Percentiles rank a stretch among this genome's conserved stretches.
Evolutionary conservation across 805 yeast species (phyloP).

Genomic region (Teunomyces tritomae): DNA sequence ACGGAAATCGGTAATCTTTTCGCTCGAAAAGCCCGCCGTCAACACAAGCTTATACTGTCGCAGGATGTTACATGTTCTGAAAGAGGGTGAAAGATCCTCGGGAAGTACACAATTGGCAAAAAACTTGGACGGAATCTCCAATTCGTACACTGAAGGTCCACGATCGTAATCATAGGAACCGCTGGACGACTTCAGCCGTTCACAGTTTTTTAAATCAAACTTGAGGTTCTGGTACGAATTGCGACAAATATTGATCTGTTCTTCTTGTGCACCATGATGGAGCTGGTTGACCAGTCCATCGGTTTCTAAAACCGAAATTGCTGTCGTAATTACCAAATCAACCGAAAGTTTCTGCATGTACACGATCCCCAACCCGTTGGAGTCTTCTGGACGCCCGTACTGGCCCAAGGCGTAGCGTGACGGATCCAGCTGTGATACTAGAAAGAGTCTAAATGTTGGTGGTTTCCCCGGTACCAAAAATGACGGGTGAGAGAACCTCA

Average conservation of each 20-base stretch:
- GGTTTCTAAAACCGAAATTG: constrained; percentile 16
- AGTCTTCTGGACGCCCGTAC: constrained; percentile 35
- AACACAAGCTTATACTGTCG: constrained; percentile 42
- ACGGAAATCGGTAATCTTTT: constrained; percentile 19
- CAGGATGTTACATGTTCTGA: constrained; percentile 53
- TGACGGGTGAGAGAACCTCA: constrained; percentile 47
- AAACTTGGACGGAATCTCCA: constrained; percentile 43
- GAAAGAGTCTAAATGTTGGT: constrained; percentile 32
- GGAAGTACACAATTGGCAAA: constrained; percentile 46
- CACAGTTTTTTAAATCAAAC: constrained; percentile 39
- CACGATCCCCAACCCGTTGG: constrained; percentile 47
- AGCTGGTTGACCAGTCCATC: constrained; percentile 13
- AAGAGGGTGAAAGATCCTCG: constrained; percentile 49
- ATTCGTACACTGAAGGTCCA: constrained; percentile 27
- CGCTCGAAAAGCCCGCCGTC: constrained; percentile 26
- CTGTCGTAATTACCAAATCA: constrained; percentile 26
- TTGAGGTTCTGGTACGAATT: constrained; percentile 33
- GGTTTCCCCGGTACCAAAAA: constrained; percentile 43
- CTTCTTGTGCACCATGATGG: constrained; percentile 26
- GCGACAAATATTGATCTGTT: constrained; percentile 26
- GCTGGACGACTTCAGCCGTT: constrained; percentile 23
- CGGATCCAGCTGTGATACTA: constrained; percentile 31
- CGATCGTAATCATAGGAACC: constrained; percentile 11
- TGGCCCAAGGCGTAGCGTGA: constrained; percentile 25
- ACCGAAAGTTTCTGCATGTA: constrained; percentile 42